Conservation (phyloP, 2,329 filamentous ascomycete species). For the Claviceps sp. region DNA sequence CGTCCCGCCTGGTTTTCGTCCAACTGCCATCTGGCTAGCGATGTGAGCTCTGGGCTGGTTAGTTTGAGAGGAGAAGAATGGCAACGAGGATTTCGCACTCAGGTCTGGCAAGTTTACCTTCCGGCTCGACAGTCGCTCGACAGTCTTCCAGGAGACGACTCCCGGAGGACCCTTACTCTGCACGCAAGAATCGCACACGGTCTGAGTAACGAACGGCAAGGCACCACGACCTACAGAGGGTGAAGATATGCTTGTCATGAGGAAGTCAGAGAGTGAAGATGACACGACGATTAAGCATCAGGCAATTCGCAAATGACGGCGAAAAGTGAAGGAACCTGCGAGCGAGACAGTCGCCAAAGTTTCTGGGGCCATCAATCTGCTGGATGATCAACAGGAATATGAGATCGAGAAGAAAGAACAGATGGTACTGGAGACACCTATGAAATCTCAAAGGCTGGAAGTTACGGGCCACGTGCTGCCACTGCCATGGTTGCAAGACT, state of each 20-base stretch:
- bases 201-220: constrained; percentile 24
- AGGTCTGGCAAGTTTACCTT: constrained; percentile 98
- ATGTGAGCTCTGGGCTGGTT: constrained; percentile 60
- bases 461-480: constrained; percentile 13
- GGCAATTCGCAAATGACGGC: constrained; percentile 16
- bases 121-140: constrained; percentile 45
- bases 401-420: constrained; percentile 48
- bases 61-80: constrained; percentile 39
- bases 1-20: constrained; percentile 76
- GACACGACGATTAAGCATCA: constrained; percentile 23
- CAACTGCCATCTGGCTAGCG: constrained; percentile 84
- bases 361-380: constrained; percentile 53
- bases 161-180: constrained; percentile 68
- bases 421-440: constrained; percentile 55
- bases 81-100: constrained; percentile 85
- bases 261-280: constrained; percentile 31
- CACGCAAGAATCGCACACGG: constrained; percentile 72
- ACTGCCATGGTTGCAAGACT: neutral
- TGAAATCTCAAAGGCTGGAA: no score
- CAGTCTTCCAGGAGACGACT: constrained; percentile 78
- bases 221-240: constrained; percentile 26
- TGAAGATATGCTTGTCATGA: constrained; percentile 37
- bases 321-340: no score
- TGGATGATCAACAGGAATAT: constrained; percentile 43
- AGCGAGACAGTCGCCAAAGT: constrained; percentile 41